Percentiles rank a stretch among this genome's conserved stretches.
phyloP scores from a whole-genome alignment of 1,284 basidiomycete genomes.

The Porogramme epimiltina region DNA sequence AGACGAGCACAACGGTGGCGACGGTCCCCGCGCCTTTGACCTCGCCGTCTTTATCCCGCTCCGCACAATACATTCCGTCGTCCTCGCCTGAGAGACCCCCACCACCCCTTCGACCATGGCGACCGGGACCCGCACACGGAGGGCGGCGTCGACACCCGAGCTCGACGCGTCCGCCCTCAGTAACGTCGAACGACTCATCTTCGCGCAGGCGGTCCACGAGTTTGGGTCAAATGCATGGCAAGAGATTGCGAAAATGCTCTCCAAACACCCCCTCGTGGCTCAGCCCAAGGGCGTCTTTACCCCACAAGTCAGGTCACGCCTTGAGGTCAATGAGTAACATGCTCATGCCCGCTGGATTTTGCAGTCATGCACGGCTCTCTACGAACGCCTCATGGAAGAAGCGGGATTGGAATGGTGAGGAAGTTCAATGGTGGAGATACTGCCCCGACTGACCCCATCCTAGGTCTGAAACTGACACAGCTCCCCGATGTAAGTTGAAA shows the following conservation, averaged over 20 bases:
- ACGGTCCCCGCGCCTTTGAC: background rate
- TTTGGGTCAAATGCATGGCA: constrained; percentile 78
- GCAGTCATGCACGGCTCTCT: constrained; percentile 70
- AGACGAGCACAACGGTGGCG: background rate
- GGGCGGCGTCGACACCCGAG: constrained; percentile 16
- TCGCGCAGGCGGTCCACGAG: constrained; percentile 86
- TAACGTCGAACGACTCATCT: constrained; percentile 68
- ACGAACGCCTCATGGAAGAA: constrained; percentile 67
- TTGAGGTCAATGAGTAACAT: constrained; percentile 5
- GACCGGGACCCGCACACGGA: constrained; percentile 9
- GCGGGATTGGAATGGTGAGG: constrained; percentile 71
- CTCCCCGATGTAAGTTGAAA: constrained; percentile 19
- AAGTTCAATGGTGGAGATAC: constrained; percentile 1
- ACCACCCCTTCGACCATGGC: constrained; percentile 5
- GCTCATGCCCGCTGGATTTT: constrained; percentile 17
- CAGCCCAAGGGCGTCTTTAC: constrained; percentile 70
- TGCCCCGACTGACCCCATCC: background rate
- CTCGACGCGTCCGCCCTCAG: constrained; percentile 35
- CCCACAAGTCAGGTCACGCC: constrained; percentile 49
- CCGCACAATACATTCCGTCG: constrained; percentile 11
- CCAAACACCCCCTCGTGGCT: constrained; percentile 65
- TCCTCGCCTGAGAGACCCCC: background rate
- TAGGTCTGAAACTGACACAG: constrained; percentile 25
- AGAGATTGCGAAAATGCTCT: constrained; percentile 65
- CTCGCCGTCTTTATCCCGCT: constrained; percentile 3